Conservation (phyloP, 1,284 basidiomycete genomes). For the Boletus hoseneyae region DNA sequence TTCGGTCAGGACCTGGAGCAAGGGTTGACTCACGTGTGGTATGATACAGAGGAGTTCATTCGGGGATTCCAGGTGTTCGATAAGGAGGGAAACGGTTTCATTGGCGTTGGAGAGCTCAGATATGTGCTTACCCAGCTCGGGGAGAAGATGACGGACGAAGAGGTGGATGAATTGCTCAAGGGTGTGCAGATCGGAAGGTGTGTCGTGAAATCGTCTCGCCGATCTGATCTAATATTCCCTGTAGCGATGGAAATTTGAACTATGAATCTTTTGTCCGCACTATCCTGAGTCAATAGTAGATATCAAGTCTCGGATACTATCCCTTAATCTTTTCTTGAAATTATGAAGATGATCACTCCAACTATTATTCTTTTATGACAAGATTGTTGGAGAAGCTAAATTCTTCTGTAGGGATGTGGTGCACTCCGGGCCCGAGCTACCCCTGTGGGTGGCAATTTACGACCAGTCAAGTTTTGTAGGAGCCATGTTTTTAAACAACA, state of each 20-base stretch:
- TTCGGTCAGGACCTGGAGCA: not conserved
- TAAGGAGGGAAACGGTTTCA: slow-evolving; percentile 96
- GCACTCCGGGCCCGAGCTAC: too few species aligned
- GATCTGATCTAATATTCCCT: not conserved
- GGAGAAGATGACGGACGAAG: slow-evolving; percentile 59
- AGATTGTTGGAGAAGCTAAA: too few species aligned
- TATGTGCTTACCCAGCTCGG: slow-evolving; percentile 21
- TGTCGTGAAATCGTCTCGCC: slow-evolving; percentile 33
- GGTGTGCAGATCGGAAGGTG: slow-evolving; percentile 86
- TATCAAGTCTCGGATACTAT: too few species aligned
- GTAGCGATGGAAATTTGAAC: slow-evolving; percentile 93
- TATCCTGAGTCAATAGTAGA: slow-evolving; percentile 7
- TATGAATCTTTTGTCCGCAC: slow-evolving; percentile 68
- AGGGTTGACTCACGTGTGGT: not conserved
- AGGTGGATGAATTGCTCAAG: slow-evolving; percentile 97
- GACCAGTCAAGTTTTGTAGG: too few species aligned
- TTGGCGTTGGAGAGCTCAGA: slow-evolving; percentile 38
- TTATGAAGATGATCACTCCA: too few species aligned
- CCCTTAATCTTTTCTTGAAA: too few species aligned
- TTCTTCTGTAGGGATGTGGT: too few species aligned
- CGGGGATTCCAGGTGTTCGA: slow-evolving; percentile 91
- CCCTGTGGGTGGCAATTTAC: too few species aligned
- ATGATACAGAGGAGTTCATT: not conserved
- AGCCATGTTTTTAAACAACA: too few species aligned
- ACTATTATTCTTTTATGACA: too few species aligned